Evolutionary conservation across 2,329 filamentous ascomycete genomes (phyloP).

Genomic region (Neurospora sp.): DNA sequence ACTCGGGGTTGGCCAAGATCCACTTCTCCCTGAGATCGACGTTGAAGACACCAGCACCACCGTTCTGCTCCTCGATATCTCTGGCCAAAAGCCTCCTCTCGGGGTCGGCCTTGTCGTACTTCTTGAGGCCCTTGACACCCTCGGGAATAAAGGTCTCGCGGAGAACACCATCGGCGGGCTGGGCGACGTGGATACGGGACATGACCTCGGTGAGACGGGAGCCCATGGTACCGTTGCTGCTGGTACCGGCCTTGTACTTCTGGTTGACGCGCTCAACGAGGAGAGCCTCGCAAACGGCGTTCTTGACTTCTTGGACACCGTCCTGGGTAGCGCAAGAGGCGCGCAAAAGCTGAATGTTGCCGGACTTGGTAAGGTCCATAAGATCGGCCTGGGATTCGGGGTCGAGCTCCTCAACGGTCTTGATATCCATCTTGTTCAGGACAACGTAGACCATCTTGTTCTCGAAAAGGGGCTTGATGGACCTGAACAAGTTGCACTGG

Average conservation of each 20-base stretch:
- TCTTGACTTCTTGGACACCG: slow-evolving; percentile 90
- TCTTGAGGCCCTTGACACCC: slow-evolving; percentile 67
- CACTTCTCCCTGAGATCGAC: slow-evolving; percentile 87
- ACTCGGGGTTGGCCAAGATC: slow-evolving; percentile 75
- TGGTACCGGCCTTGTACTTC: slow-evolving; percentile 89
- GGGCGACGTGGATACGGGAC: slow-evolving; percentile 91
- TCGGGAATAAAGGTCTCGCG: slow-evolving; percentile 86
- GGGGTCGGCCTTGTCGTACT: slow-evolving; percentile 87
- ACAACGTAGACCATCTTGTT: slow-evolving; percentile 97
- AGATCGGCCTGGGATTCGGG: slow-evolving; percentile 68
- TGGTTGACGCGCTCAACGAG: slow-evolving; percentile 89
- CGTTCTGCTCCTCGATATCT: slow-evolving; percentile 84
- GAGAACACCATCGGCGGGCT: slow-evolving; percentile 71
- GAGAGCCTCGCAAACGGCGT: slow-evolving; percentile 84
- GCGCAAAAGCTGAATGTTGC: slow-evolving; percentile 87
- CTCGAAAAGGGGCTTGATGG: slow-evolving; percentile 91
- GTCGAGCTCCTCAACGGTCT: slow-evolving; percentile 78
- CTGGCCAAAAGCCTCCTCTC: slow-evolving; percentile 70
- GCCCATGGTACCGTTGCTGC: slow-evolving; percentile 63
- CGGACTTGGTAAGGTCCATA: slow-evolving; percentile 70
- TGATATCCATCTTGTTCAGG: slow-evolving; percentile 96
- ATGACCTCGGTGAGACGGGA: slow-evolving; percentile 84
- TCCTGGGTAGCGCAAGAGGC: slow-evolving; percentile 92
- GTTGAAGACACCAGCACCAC: slow-evolving; percentile 92
- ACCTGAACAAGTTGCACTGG: slow-evolving; percentile 91